Evolutionary conservation across 768 basidiomycete genomes (phyloP).

Genomic region (Multifurca ochricompacta): DNA sequence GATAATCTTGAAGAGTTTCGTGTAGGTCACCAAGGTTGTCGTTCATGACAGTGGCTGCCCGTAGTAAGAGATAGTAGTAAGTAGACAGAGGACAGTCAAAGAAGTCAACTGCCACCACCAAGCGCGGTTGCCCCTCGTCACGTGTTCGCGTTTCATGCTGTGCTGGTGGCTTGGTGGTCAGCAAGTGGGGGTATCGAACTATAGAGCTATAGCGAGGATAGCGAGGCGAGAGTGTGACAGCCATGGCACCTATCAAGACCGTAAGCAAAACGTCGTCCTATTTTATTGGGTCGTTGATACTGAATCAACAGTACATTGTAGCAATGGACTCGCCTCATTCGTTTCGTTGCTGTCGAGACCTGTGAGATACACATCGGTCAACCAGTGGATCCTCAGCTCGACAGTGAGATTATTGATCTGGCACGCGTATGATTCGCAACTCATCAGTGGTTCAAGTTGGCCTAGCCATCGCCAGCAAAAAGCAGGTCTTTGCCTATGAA

Average conservation of each 20-base stretch:
- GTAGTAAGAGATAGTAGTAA: not conserved
- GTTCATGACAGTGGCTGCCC: slow-evolving; percentile 3
- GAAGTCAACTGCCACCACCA: not conserved
- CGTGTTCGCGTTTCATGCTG: slow-evolving; percentile 18
- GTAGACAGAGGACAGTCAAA: too few relatives aligned
- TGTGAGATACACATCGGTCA: slow-evolving; percentile 68
- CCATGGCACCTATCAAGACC: slow-evolving; percentile 53
- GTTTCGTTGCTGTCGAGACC: slow-evolving; percentile 73
- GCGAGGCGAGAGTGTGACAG: slow-evolving; percentile 7
- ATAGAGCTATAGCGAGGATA: too few relatives aligned
- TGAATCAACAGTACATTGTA: slow-evolving; percentile 23
- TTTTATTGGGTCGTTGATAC: not conserved
- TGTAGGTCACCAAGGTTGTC: slow-evolving; percentile 28
- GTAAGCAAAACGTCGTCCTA: slow-evolving; percentile 30
- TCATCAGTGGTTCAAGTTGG: slow-evolving; percentile 38
- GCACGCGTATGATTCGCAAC: not conserved
- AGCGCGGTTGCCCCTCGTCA: not conserved
- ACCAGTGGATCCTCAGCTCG: slow-evolving; percentile 58
- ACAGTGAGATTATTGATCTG: slow-evolving; percentile 37
- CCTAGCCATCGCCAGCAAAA: slow-evolving; percentile 43
- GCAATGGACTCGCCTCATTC: slow-evolving; percentile 77
- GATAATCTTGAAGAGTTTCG: slow-evolving; percentile 45
- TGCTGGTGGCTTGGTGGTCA: too few relatives aligned
- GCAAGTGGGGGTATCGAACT: too few relatives aligned
- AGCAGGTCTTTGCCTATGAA: slow-evolving; percentile 62